A percentile compares a stretch with the other conserved stretches of the same genome.
Conservation (phyloP, 306 rosid genomes). For the Ziziphus jujuba region DNA sequence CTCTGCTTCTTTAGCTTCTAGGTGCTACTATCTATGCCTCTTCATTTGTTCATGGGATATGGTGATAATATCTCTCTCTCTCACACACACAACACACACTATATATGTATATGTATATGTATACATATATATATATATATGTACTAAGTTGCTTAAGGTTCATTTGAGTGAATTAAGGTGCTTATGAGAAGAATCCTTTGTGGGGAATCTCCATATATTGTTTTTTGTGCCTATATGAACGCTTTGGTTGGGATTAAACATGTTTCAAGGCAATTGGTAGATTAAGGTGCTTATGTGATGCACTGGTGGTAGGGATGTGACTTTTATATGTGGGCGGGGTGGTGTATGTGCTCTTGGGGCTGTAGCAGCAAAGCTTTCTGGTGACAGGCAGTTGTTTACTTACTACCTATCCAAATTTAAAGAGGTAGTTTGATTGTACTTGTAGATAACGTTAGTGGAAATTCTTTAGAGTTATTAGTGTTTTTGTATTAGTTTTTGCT, state of each 20-base stretch:
- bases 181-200: neutral
- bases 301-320: constrained; percentile 52
- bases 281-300: constrained; percentile 5
- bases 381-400: constrained; percentile 41
- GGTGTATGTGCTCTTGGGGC: constrained; percentile 82
- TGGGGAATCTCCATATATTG: neutral
- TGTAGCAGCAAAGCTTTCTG: constrained; percentile 53
- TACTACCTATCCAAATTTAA: constrained; percentile 57
- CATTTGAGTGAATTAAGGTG: neutral
- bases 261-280: neutral
- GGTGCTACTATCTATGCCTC: constrained; percentile 33
- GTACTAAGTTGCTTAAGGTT: too few species aligned
- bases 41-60: neutral
- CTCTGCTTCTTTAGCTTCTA: constrained; percentile 51
- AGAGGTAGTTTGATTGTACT: constrained; percentile 34
- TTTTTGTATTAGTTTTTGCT: neutral
- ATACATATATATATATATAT: too few species aligned
- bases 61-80: too few species aligned
- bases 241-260: neutral
- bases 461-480: neutral
- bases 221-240: neutral
- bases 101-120: too few species aligned
- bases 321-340: constrained; percentile 73
- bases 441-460: neutral
- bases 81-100: too few species aligned